Base-by-base conservation (phyloP, 352 stramenopile genomes). In the Phytophthora sojae region DNA sequence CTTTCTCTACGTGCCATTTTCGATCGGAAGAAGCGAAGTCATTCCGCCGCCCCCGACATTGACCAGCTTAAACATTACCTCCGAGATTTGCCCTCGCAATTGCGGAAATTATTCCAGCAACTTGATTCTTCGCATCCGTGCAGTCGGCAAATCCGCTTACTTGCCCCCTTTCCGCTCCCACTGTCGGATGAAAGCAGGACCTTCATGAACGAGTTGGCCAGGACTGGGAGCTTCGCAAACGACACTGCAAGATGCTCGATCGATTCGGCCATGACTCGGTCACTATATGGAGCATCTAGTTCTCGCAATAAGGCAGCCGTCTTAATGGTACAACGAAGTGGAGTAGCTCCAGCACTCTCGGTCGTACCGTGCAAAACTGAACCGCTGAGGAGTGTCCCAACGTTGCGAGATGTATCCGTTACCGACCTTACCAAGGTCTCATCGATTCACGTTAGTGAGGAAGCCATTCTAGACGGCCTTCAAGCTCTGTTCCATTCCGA, bases 401-500 rank as follows among this genome's bases (percentile, higher is more conserved):
- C 5, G 7, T 21, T 49, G 17, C 15, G 42, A 5, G 42, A 49
- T 49, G 17, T 49, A 9, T 8, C 42, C 0, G 15, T 49, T 23
- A 21, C 42, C 4, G 37, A 45, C 14, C 37, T 45, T 11, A 12
- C 42, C 39, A 23, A 8, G 39, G 1, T 47, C 12, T n/a, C 39
- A 7, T 47, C 39, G 17, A 9, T 49, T 17, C 17, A 63, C 17
- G 5, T 17, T 7, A 45, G 35, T 12, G 30, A 52, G n/a, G 23
- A 56, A 29, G 26, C n/a, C 12, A 14, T 73, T 4, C 21, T 49
- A 8, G 23, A 68, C 17, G 58, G 32, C 0, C 63, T 71, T 35
- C 37, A 60, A 23, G 42, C 64, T 25, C 50, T 79, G 9, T 82
- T 79, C 30, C 62, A 69, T 12, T 67, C 57, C 29, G 70, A 81